Base-by-base conservation (phyloP, 1,284 basidiomycete genomes). In the Rhizoctonia solani region DNA sequence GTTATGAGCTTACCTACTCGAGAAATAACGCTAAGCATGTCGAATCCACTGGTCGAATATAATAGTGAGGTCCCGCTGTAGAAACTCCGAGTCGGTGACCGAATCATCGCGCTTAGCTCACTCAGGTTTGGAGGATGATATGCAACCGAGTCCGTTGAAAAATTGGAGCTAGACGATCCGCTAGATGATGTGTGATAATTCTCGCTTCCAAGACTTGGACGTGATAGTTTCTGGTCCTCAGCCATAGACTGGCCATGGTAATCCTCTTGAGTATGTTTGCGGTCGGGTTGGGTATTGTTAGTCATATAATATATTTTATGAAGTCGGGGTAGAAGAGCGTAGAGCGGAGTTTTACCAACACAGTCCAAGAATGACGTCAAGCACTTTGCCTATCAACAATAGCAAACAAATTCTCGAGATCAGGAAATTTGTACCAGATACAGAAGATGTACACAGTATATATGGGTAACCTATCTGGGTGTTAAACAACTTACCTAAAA, bases 1-100 rank as follows among this genome's bases (percentile, higher is more conserved):
- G n/a, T 27, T 13, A 16, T 14, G 19, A 2, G 27, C 59, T 53
- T 21, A 53, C 59, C 59, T 19, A 65, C 59, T 2, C 59, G 59
- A 53, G 59, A 25, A 30, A 65, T 65, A 29, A 65, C 59, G 29
- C 50, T 53, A 21, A 65, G 27, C 59, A 65, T 65, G 19, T 65
- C 59, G 32, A 65, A 65, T 1, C 49, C 59, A 44, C 59, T 65
- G 13, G 59, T 65, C 11, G 59, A 65, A 53, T 65, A 65, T 39
- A 65, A 44, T 49, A 65, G 16, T 37, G 59, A 65, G 21, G 32
- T 65, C 11, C 59, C 59, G 13, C 42, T 49, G 16, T 65, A 65
- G 23, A 65, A 39, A 0, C 59, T 49, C 23, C 59, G 50, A 16
- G 59, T 65, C 25, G 59, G 49, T 32, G 59, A 65, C 39, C 59